Percentiles rank a stretch among this genome's conserved stretches.
Conservation (phyloP, 2,329 filamentous ascomycete genomes). For the Fusarium sp. region DNA sequence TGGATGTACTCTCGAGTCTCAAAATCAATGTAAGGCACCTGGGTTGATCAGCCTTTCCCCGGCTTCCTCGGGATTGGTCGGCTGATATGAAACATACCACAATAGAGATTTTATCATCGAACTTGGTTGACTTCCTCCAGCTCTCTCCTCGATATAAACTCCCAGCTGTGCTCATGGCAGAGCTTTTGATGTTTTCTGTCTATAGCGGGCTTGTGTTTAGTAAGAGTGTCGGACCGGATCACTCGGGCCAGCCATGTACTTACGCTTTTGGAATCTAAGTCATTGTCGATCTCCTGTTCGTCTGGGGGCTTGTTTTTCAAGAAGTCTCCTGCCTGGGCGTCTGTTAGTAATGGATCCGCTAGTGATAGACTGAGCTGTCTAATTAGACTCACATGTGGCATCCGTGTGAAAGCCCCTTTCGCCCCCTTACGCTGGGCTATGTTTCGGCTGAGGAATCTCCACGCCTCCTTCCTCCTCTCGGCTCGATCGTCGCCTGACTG, state of each 20-base stretch:
- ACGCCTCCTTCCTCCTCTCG: neutral
- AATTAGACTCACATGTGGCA: neutral
- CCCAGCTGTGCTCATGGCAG: neutral
- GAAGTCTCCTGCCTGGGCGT: neutral
- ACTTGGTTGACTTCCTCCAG: neutral
- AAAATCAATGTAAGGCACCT: constrained; percentile 9
- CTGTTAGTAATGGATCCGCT: neutral
- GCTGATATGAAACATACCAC: neutral
- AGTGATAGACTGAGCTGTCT: neutral
- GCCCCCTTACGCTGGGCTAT: neutral
- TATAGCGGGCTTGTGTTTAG: neutral
- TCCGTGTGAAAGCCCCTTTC: neutral
- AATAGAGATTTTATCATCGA: neutral
- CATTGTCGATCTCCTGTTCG: neutral
- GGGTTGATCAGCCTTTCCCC: neutral
- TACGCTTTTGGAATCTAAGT: too few species aligned
- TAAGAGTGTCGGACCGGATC: neutral
- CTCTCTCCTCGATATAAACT: neutral
- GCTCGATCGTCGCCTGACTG: neutral
- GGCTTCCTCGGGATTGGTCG: neutral
- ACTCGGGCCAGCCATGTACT: neutral
- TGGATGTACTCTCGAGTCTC: constrained; percentile 7
- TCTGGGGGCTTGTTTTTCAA: neutral
- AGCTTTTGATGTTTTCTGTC: neutral
- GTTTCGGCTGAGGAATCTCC: neutral